Evolutionary conservation across 805 yeast species (phyloP).

Genomic region (Metschnikowia orientalis): DNA sequence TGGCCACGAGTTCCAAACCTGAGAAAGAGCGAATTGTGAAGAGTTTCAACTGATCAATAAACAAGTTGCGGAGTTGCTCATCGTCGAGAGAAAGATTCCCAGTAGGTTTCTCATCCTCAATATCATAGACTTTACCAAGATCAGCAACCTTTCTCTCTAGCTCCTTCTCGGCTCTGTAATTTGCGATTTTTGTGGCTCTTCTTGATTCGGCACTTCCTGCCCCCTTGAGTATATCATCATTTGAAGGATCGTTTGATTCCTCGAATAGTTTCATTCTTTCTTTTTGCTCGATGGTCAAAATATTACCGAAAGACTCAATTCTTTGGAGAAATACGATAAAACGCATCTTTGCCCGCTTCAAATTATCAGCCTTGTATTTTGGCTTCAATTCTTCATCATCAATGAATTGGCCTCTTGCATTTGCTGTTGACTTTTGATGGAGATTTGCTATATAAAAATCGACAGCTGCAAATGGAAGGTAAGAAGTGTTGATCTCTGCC

Average conservation of each 20-base stretch:
- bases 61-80: conserved; percentile 54
- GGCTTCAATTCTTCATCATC: conserved; percentile 6
- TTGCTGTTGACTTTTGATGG: conserved; percentile 14
- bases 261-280: conserved; percentile 39
- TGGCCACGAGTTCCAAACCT: conserved; percentile 51
- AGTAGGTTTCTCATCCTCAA: conserved; percentile 20
- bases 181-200: conserved; percentile 70
- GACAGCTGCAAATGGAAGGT: conserved; percentile 55
- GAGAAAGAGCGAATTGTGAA: conserved; percentile 51
- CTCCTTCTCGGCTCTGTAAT: conserved; percentile 56
- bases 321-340: conserved; percentile 31
- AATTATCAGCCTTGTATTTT: conserved; percentile 22
- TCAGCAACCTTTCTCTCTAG: conserved; percentile 41
- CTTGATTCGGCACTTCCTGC: conserved; percentile 38
- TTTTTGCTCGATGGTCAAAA: conserved; percentile 37
- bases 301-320: conserved; percentile 15
- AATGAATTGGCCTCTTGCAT: conserved; percentile 16
- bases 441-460: conserved; percentile 53
- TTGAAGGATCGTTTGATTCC: conserved; percentile 37
- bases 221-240: conserved; percentile 28
- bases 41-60: conserved; percentile 51
- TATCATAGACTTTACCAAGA: conserved; percentile 29
- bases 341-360: conserved; percentile 34
- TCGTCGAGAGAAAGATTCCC: conserved; percentile 60
- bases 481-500: conserved; percentile 63